A percentile compares a stretch with the other conserved stretches of the same genome.
Evolutionary conservation across 2,329 filamentous ascomycete genomes (phyloP).

Genomic region (Gaeumannomyces sp.): DNA sequence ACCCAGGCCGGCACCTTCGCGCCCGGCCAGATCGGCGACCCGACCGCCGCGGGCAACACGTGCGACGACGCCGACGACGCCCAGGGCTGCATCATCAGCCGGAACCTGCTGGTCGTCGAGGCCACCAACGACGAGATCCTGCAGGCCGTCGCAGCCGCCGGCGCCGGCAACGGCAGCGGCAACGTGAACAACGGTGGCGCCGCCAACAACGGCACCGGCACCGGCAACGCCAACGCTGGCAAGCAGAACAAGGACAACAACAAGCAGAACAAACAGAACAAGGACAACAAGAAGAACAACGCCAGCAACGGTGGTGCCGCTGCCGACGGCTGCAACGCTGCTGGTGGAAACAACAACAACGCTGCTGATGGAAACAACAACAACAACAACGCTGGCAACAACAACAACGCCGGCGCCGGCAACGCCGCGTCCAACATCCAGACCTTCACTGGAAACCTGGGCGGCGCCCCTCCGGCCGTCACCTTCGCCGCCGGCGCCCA

Average conservation of each 20-base stretch:
- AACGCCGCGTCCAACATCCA: conserved; percentile 29
- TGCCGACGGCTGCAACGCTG: too few relatives aligned
- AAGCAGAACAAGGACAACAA: conserved; percentile 1
- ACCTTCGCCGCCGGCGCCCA: conserved; percentile 24
- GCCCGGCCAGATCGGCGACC: conserved; percentile 42
- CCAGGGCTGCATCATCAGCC: conserved; percentile 49
- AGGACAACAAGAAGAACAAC: too few relatives aligned
- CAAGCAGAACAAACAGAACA: conserved; percentile 1
- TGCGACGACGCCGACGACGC: conserved; percentile 44
- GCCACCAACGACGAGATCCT: conserved; percentile 47
- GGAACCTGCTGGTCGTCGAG: conserved; percentile 48
- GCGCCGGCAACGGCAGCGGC: conserved; percentile 13
- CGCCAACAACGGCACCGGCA: conserved; percentile 9
- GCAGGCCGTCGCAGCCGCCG: conserved; percentile 36
- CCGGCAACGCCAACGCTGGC: conserved; percentile 7
- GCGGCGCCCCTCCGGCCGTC: conserved; percentile 31
- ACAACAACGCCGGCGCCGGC: conserved; percentile 9
- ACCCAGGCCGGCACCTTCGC: conserved; percentile 58
- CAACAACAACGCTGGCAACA: conserved; percentile 4
- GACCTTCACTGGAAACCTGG: conserved; percentile 33
- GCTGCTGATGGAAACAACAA: too few relatives aligned
- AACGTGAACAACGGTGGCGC: conserved; percentile 10
- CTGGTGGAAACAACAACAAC: too few relatives aligned
- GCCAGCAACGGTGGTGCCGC: too few relatives aligned
- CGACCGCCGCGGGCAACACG: conserved; percentile 42